Evolutionary conservation across 768 basidiomycete species (phyloP).

Genomic region (Punctularia strigosozonata): DNA sequence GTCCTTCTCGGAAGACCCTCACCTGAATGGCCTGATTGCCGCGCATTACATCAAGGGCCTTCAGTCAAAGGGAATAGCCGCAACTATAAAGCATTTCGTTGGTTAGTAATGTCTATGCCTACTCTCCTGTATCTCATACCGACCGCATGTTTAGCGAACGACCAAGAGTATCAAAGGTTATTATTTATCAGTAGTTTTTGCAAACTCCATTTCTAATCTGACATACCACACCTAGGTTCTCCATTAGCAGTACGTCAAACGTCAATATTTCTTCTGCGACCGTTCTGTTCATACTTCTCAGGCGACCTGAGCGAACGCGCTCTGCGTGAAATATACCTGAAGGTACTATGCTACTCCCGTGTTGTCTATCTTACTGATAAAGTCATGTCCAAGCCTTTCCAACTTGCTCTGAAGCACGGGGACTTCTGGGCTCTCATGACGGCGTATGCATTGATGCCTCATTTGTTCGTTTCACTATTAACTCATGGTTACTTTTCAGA

Average conservation of each 20-base stretch:
- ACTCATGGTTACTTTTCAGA: conserved; percentile 12
- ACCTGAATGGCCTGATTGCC: conserved; percentile 41
- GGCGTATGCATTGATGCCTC: conserved; percentile 22
- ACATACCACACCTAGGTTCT: conserved; percentile 18
- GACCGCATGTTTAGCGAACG: too few relatives aligned
- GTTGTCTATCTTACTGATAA: too few relatives aligned
- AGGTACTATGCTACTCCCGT: too few relatives aligned
- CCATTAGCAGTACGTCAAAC: conserved; percentile 29
- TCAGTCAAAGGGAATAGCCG: conserved; percentile 43
- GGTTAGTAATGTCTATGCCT: too few relatives aligned
- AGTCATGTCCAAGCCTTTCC: too few relatives aligned
- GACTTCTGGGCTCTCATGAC: conserved; percentile 54
- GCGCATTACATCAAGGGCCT: conserved; percentile 53
- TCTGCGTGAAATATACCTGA: conserved; percentile 54
- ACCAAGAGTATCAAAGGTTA: conserved; percentile 48
- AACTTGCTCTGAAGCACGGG: conserved; percentile 42
- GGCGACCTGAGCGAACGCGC: conserved; percentile 45
- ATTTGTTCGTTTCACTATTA: neutral
- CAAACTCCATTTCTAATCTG: neutral
- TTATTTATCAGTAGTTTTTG: conserved; percentile 11
- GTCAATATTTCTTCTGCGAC: neutral
- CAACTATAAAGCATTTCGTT: conserved; percentile 55
- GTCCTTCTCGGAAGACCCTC: conserved; percentile 53
- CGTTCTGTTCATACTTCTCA: conserved; percentile 6
- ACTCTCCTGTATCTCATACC: too few relatives aligned